A percentile compares a stretch with the other conserved stretches of the same genome.
Conservation (phyloP, 805 yeast species). For the Dipodascus albidus region DNA sequence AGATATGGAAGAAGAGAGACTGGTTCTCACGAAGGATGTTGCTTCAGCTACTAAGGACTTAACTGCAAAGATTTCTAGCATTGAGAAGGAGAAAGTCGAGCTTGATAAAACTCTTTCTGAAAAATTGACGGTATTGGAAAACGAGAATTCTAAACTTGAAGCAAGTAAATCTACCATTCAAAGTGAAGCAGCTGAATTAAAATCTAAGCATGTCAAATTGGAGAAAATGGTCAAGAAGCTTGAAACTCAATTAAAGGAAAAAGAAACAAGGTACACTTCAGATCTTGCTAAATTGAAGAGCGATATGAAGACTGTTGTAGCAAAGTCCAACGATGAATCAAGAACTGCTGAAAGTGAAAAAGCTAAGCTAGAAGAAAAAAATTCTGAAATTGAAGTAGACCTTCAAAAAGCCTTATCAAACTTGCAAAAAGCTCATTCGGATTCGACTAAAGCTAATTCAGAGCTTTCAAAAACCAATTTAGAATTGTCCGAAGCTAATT, state of each 20-base stretch:
- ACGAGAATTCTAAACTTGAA: constrained; percentile 15
- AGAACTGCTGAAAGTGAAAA: constrained; percentile 5
- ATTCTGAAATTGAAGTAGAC: neutral
- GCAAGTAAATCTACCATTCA: constrained; percentile 3
- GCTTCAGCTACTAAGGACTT: neutral
- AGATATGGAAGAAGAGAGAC: constrained; percentile 6
- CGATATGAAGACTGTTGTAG: constrained; percentile 2
- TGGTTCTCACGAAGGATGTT: neutral
- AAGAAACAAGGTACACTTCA: constrained; percentile 1
- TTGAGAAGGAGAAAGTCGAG: constrained; percentile 11
- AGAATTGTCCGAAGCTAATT: too few relatives aligned
- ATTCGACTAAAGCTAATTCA: too few relatives aligned
- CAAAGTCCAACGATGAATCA: constrained; percentile 2
- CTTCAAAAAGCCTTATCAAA: neutral
- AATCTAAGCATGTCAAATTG: constrained; percentile 3
- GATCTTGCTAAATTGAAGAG: constrained; percentile 5
- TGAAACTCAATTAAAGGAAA: constrained; percentile 6
- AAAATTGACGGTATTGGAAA: constrained; percentile 35
- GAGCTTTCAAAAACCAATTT: too few relatives aligned
- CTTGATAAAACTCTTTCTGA: constrained; percentile 19
- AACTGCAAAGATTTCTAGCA: constrained; percentile 3
- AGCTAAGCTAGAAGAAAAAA: constrained; percentile 7
- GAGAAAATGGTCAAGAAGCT: constrained; percentile 8
- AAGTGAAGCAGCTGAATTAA: constrained; percentile 4
- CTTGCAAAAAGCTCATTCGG: neutral